A percentile compares a stretch with the other conserved stretches of the same genome.
These are phyloP conservation scores for Apophysomyces ossiformis DNA, from an alignment of 371 early-diverging fungal genomes.

Conservation along the genomic window DNA sequence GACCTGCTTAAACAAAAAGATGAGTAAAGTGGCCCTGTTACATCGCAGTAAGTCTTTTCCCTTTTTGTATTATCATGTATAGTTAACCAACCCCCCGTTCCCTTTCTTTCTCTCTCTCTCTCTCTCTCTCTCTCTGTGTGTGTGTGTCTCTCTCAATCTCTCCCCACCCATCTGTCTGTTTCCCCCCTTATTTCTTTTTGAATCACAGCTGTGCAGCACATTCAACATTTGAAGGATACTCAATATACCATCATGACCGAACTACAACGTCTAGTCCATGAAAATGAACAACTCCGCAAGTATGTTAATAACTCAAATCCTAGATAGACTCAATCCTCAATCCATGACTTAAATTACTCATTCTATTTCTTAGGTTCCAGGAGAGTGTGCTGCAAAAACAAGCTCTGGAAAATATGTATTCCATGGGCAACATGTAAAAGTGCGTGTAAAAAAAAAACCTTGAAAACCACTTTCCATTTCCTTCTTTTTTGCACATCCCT, in stretches of 20 bases:
- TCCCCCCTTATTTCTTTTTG: not conserved
- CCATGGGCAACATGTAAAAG: constrained; percentile 30
- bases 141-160: no score
- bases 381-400: constrained; percentile 48
- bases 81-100: no score
- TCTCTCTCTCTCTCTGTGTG: no score
- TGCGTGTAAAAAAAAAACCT: not conserved
- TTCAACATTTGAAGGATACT: constrained; percentile 43
- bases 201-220: constrained; percentile 40
- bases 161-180: not conserved
- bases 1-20: constrained; percentile 39
- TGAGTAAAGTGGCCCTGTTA: constrained; percentile 42
- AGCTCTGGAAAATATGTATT: constrained; percentile 51
- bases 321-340: not conserved
- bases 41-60: constrained; percentile 40
- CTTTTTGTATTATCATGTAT: not conserved
- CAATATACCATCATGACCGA: constrained; percentile 39
- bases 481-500: constrained; percentile 5
- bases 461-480: not conserved
- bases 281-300: constrained; percentile 48
- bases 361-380: constrained; percentile 31
- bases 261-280: constrained; percentile 40
- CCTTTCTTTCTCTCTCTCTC: not conserved
- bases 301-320: constrained; percentile 19
- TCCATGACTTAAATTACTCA: not conserved